These are phyloP conservation scores for Leccinum griseonigrum DNA, from an alignment of 1,284 basidiomycete genomes.

Conservation along the genomic window DNA sequence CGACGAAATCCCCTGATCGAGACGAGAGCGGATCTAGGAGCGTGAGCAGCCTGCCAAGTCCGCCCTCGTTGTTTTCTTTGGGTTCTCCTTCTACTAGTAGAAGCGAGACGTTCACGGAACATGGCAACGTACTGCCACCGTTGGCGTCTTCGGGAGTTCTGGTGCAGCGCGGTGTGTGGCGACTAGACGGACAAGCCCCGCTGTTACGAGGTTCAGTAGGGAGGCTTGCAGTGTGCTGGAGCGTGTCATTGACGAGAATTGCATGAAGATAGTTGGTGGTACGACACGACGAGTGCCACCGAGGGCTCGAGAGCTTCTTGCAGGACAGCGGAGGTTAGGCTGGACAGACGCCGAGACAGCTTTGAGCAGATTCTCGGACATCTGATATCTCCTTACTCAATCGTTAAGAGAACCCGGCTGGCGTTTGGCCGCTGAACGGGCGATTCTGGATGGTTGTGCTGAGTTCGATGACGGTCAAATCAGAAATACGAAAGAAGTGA, in stretches of 20 bases:
- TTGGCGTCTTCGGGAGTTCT: conserved; percentile 25
- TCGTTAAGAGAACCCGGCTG: conserved; percentile 76
- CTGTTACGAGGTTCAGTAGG: conserved; percentile 74
- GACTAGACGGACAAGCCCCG: conserved; percentile 83
- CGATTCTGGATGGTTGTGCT: conserved; percentile 53
- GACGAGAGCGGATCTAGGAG: conserved; percentile 49
- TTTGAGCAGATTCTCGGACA: conserved; percentile 10
- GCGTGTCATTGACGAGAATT: conserved; percentile 76
- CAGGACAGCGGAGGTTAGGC: conserved; percentile 76
- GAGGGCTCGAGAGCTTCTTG: conserved; percentile 68
- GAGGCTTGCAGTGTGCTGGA: conserved; percentile 77
- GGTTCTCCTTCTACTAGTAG: conserved; percentile 34
- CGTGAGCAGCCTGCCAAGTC: conserved; percentile 68
- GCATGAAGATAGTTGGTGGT: conserved; percentile 88
- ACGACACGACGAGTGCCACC: conserved; percentile 73
- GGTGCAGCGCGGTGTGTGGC: conserved; percentile 75
- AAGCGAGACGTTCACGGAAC: conserved; percentile 35
- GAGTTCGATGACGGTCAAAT: too few relatives aligned
- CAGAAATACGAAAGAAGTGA: not conserved
- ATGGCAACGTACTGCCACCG: not conserved
- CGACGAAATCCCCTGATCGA: conserved; percentile 46
- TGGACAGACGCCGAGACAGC: conserved; percentile 33
- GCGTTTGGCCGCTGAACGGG: conserved; percentile 56
- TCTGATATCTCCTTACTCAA: conserved; percentile 60
- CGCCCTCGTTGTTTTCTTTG: conserved; percentile 48